phyloP scores from a whole-genome alignment of 768 basidiomycete species.

The Ramaria rubella region DNA sequence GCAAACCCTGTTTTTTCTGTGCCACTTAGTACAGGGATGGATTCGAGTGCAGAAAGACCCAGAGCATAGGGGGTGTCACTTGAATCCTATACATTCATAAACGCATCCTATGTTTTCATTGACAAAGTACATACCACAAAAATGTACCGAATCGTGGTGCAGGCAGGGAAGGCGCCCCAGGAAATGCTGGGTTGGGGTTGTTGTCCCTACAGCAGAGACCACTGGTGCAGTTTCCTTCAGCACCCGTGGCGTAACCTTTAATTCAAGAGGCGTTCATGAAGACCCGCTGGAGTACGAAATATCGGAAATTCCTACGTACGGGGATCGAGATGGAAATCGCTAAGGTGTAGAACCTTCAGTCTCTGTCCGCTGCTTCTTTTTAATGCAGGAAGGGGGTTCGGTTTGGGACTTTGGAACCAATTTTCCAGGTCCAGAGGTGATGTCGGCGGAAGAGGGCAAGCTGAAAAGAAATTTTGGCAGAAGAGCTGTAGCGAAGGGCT shows the following conservation, averaged over 20 bases:
- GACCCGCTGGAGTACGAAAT: background rate
- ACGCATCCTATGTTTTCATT: background rate
- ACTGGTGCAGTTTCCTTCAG: constrained; percentile 67
- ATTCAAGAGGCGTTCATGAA: constrained; percentile 1
- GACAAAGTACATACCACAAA: constrained; percentile 37
- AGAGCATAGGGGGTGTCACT: constrained; percentile 64
- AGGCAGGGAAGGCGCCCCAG: constrained; percentile 42
- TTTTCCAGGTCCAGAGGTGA: constrained; percentile 53
- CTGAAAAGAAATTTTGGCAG: constrained; percentile 51
- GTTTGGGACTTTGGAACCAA: constrained; percentile 78
- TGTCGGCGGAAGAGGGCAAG: constrained; percentile 53
- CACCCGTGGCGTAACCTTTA: constrained; percentile 60
- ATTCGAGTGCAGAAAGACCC: constrained; percentile 50
- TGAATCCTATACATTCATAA: constrained; percentile 12
- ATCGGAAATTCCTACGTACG: constrained; percentile 31
- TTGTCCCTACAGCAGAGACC: constrained; percentile 60
- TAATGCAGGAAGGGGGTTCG: constrained; percentile 51
- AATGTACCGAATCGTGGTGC: constrained; percentile 68
- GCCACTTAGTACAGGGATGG: constrained; percentile 60
- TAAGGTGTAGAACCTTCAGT: constrained; percentile 69
- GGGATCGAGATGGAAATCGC: constrained; percentile 72
- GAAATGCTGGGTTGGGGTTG: constrained; percentile 29
- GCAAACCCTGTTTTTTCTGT: constrained; percentile 56
- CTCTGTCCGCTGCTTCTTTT: constrained; percentile 57
- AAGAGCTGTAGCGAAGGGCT: constrained; percentile 35